A percentile compares a stretch with the other conserved stretches of the same genome.
Evolutionary conservation across 345 rosid genomes (phyloP).

Genomic region (Gynandropsis gynandra): DNA sequence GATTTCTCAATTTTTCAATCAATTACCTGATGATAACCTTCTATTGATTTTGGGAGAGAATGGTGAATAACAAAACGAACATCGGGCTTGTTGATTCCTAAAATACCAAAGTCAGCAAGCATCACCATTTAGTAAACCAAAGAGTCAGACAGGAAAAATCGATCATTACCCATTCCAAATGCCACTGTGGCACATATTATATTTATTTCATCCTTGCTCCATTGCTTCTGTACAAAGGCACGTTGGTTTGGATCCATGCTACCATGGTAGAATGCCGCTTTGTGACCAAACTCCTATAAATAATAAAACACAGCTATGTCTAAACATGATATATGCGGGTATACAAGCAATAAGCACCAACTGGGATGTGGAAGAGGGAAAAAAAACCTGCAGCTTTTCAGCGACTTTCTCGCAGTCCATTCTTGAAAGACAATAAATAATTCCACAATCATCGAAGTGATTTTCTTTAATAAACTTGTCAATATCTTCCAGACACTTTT

Average conservation of each 20-base stretch:
- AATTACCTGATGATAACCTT: constrained; percentile 96
- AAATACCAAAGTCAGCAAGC: constrained; percentile 22
- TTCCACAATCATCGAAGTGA: constrained; percentile 97
- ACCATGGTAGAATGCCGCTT: constrained; percentile 95
- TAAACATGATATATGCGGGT: constrained; percentile 9
- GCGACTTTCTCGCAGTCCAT: constrained; percentile 98
- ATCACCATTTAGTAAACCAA: constrained; percentile 17
- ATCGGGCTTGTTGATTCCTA: constrained; percentile 99
- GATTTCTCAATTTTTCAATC: not conserved
- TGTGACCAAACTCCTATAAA: constrained; percentile 79
- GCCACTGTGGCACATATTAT: constrained; percentile 98
- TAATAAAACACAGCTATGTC: constrained; percentile 10
- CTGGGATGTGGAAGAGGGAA: constrained; percentile 12
- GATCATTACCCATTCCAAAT: constrained; percentile 98
- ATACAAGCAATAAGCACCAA: constrained; percentile 11
- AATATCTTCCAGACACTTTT: constrained; percentile 85
- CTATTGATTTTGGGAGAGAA: constrained; percentile 96
- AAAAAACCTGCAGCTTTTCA: constrained; percentile 72
- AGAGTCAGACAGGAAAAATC: constrained; percentile 18
- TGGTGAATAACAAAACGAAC: constrained; percentile 99
- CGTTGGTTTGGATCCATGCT: constrained; percentile 83
- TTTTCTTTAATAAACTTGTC: constrained; percentile 81
- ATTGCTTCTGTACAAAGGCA: constrained; percentile 73
- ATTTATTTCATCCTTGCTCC: constrained; percentile 99
- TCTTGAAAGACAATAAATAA: constrained; percentile 96